Base-by-base conservation (phyloP, 208 protist species). In the Trichomonas tenax region DNA sequence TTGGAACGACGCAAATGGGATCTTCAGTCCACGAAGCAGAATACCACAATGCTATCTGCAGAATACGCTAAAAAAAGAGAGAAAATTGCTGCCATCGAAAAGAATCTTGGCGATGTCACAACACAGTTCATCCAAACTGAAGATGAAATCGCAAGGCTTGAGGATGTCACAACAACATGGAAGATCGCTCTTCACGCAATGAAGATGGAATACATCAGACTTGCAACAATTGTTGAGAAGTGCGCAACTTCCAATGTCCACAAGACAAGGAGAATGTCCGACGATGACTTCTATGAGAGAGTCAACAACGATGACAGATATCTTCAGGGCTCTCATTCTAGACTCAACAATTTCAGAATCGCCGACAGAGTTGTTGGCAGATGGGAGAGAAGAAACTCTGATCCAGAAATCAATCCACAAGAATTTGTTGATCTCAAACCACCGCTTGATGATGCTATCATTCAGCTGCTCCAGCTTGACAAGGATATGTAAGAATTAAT, bases 311-410 rank as follows among this genome's bases (percentile, higher is more conserved):
- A 93, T 17, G 44, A 93, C 36, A n/a, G 44, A 38, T 93, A 58
- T 17, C 8, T 41, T 10, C 44, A 51, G 51, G 31, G 44, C 31
- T 38, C 40, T 0, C 44, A 44, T 34, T 48, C 15, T 17, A 93
- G 26, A 38, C n/a, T 93, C 40, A 38, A 34, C 15, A 93, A 34
- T 1, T 44, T 93, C 40, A 93, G 46, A 36, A 40, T 36, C 26
- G 86, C 15, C 0, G 86, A 93, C 17, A 93, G 44, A 51, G 44
- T 93, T 48, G 17, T 93, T 34, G 86, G 86, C 11, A 93, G 31
- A 26, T 93, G 86, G 86, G 44, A 93, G 51, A 93, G 86, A 93
- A 48, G 86, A 51, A 93, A 93, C 44, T 93, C 86, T 34, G 86
- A 93, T 38, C 86, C 86, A 26, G 86, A 93, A 34, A 41, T 93